Base-by-base conservation (phyloP, 2,329 filamentous ascomycete species). In the Alternaria metachromatica region DNA sequence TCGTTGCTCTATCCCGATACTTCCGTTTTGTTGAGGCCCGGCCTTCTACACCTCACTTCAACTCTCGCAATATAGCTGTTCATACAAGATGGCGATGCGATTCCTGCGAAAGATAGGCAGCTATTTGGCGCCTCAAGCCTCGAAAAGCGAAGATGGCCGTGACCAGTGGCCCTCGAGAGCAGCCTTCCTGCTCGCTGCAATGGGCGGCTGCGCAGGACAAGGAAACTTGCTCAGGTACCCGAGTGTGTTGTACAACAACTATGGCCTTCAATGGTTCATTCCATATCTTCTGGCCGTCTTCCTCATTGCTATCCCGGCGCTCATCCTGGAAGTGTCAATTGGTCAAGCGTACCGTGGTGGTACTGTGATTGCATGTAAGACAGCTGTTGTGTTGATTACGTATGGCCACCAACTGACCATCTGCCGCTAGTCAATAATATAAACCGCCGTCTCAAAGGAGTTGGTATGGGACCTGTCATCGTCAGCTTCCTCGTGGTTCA, bases 231-330 rank as follows among this genome's bases (percentile, higher is more conserved):
- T 88, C 20, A 82, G 87, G 26, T 88, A 88, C 63, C 87, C 87
- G 3, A 87, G 85, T 0, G 84, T 86, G 43, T 82, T 87, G 3
- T 88, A 87, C 82, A 88, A 88, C 78, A 88, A 88, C 72, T 82
- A 86, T 60, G 87, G 87, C 3, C 78, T 88, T 6, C 86, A 88
- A 69, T 88, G 87, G 87, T 88, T 87, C 73, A 84, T 88, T 18
- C 87, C 86, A 0, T 88, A 88, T 64, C 72, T 88, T 5, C 77
- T 88, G 60, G 84, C 85, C 6, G 81, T 88, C 15, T 84, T 87
- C 61, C 74, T 87, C 11, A 82, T 88, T 60, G 86, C 86, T 41
- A 87, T 88, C 48, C 87, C 86, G 0, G 82, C 84, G 0, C 80
- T 88, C 41, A 82, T 87, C 12, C 82, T 88, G 21, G 87, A 88